Base-by-base conservation (phyloP, 2,329 filamentous ascomycete species). In the Epichloe bromicola region DNA sequence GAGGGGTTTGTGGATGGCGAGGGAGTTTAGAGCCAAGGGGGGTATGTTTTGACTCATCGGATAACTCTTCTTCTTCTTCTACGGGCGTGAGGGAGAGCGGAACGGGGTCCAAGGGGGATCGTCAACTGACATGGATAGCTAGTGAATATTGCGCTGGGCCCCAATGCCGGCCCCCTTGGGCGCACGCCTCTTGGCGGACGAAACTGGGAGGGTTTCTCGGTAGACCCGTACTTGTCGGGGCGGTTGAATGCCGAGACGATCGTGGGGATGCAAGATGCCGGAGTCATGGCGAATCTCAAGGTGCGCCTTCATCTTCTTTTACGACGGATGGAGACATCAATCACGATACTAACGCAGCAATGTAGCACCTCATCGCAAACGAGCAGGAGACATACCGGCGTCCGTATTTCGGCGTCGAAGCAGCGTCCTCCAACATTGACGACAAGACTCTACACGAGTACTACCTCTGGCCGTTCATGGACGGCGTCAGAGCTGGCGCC, bases 231-330 rank as follows among this genome's bases (percentile, higher is more conserved):
- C 14, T 72, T 89, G 6, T 82, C 85, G 1, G 88, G 86, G 19
- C 74, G 80, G 53, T 71, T 86, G 51, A 83, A 85, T 53, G 78
- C 78, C n/a, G 77, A 87, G 59, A 85, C 84, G 1, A 79, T 91
- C 58, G 74, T 78, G 55, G 87, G 86, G 33, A 86, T 88, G 49
- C 87, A 93, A 62, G 79, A 83, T 59, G 81, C 82, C 3, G 87
- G 87, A 58, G 81, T 91, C 38, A 85, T 94, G 63, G 86, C 88
- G 51, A 87, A 82, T 69, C 81, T 73, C 73, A 91, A 78, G 65
- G 71, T 71, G 38, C 17, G 33, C 26, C 4, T n/a, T 19, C 26
- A 14, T 6, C 15, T 34, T 5, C 7, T 33, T 19, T 33, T 5
- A 34, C 23, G 5, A 4, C 2, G 1, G 1, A 0, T 36, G 11